These are phyloP conservation scores for Lyophyllum decastes DNA, from an alignment of 768 basidiomycete species.

Conservation along the genomic window DNA sequence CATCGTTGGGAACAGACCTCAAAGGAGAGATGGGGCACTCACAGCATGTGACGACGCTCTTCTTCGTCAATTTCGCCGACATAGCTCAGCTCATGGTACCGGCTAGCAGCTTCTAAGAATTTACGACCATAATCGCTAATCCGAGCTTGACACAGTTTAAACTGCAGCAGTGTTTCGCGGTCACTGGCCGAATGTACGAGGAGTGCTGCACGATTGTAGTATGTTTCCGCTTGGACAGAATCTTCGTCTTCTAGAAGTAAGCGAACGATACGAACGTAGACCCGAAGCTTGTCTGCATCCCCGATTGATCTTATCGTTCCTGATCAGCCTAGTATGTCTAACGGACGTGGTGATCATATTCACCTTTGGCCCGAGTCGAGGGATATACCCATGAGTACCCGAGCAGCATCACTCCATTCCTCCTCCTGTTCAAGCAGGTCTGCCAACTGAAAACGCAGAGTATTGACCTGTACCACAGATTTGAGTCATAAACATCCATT, in stretches of 20 bases:
- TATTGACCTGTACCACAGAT: conserved; percentile 60
- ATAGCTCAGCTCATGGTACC: conserved; percentile 95
- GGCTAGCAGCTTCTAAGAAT: conserved; percentile 91
- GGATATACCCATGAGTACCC: conserved; percentile 89
- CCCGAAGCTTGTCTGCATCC: conserved; percentile 84
- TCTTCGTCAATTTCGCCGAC: conserved; percentile 91
- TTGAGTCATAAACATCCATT: neutral
- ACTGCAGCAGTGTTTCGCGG: conserved; percentile 77
- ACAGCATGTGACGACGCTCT: conserved; percentile 91
- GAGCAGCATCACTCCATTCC: conserved; percentile 92
- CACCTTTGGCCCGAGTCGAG: conserved; percentile 89
- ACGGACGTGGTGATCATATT: conserved; percentile 18
- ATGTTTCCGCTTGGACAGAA: conserved; percentile 96
- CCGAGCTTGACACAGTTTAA: conserved; percentile 92
- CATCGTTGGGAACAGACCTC: conserved; percentile 2
- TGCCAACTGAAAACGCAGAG: conserved; percentile 85
- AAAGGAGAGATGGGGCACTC: conserved; percentile 31
- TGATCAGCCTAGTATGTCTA: conserved; percentile 2
- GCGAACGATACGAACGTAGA: conserved; percentile 94
- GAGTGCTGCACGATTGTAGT: conserved; percentile 93
- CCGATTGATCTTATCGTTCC: conserved; percentile 51
- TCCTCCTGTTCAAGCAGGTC: conserved; percentile 88
- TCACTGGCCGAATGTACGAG: conserved; percentile 81
- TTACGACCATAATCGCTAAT: conserved; percentile 91
- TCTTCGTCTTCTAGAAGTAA: conserved; percentile 95